phyloP scores from a whole-genome alignment of 805 yeast species.

The Kazachstania bromeliacearum region DNA sequence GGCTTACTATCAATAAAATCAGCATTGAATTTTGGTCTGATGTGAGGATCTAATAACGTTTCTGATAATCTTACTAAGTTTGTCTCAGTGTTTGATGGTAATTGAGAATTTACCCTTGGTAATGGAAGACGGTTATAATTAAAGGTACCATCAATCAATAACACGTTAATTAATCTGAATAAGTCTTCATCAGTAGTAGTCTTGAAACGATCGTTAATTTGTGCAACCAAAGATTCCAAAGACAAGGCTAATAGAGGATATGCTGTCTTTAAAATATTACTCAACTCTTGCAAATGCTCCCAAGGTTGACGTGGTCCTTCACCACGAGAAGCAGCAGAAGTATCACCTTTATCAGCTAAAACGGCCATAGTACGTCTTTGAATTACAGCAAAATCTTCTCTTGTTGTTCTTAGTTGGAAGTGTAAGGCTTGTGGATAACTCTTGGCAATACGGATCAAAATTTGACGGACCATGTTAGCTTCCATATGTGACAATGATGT shows the following conservation, averaged over 20 bases:
- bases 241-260: constrained; percentile 90
- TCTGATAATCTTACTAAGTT: constrained; percentile 86
- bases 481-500: constrained; percentile 86
- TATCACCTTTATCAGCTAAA: constrained; percentile 25
- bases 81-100: constrained; percentile 87
- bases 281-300: constrained; percentile 87
- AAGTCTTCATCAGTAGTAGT: constrained; percentile 94
- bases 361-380: constrained; percentile 64
- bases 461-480: constrained; percentile 79
- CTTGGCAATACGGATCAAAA: constrained; percentile 86
- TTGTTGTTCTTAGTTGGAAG: constrained; percentile 89
- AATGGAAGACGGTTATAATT: constrained; percentile 76
- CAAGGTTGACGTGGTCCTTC: constrained; percentile 62
- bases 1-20: constrained; percentile 87
- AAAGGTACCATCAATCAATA: constrained; percentile 88
- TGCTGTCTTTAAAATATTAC: constrained; percentile 92
- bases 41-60: constrained; percentile 80
- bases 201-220: constrained; percentile 86
- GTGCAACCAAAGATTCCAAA: constrained; percentile 90
- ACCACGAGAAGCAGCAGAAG: constrained; percentile 6
- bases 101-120: constrained; percentile 78
- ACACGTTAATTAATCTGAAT: constrained; percentile 83
- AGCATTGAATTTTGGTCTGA: constrained; percentile 80
- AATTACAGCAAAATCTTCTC: constrained; percentile 82
- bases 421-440: constrained; percentile 96